phyloP scores from a whole-genome alignment of 2,329 filamentous ascomycete genomes.

The Penicillium corylophilum region DNA sequence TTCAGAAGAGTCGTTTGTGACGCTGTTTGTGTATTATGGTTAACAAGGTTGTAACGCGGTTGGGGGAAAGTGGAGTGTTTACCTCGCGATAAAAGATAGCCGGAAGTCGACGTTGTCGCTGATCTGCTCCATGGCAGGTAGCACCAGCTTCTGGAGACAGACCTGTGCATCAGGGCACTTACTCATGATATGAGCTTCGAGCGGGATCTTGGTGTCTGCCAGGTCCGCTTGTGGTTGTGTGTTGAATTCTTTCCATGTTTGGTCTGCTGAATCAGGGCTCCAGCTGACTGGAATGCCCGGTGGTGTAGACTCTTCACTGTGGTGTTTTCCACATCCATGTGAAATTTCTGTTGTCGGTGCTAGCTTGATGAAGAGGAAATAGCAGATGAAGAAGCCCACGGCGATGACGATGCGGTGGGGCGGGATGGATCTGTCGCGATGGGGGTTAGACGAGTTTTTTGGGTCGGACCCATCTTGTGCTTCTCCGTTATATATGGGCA shows the following conservation, averaged over 20 bases:
- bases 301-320: neutral
- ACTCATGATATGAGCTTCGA: constrained; percentile 95
- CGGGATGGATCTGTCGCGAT: constrained; percentile 2
- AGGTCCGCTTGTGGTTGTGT: neutral
- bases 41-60: constrained; percentile 1
- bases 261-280: neutral
- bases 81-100: constrained; percentile 85
- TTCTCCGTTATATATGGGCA: constrained; percentile 20
- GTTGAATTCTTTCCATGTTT: neutral
- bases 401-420: constrained; percentile 12
- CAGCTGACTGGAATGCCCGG: neutral
- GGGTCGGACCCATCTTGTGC: neutral
- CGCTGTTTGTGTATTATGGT: constrained; percentile 38
- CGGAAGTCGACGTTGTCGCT: constrained; percentile 85
- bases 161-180: constrained; percentile 92
- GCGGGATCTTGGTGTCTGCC: constrained; percentile 55
- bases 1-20: constrained; percentile 72
- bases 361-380: constrained; percentile 12
- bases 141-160: constrained; percentile 75
- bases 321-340: neutral
- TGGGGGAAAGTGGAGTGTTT: constrained; percentile 26
- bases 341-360: neutral
- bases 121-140: constrained; percentile 82
- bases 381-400: constrained; percentile 13
- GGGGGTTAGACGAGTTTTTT: neutral